Base-by-base conservation (phyloP, 768 basidiomycete species). In the Hygrocybe punicea region DNA sequence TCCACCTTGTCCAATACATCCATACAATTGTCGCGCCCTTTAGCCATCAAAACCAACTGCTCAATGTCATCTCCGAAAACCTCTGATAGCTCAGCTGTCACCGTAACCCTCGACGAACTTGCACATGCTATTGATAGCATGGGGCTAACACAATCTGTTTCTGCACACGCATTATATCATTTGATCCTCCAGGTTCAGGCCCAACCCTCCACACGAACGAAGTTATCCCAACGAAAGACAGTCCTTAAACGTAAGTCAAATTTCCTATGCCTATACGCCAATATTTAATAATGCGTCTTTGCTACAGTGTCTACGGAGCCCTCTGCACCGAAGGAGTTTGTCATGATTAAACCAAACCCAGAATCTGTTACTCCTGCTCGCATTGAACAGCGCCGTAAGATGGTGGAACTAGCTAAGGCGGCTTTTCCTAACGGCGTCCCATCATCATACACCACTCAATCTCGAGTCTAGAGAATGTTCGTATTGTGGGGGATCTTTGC, bases 401-500 rank as follows among this genome's bases (percentile, higher is more conserved):
- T 42, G 40, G 40, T 42, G 40, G 40, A 29, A 29, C 29, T 29
- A 42, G 40, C 40, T 16, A 42, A 42, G 40, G 40, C 40, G 40
- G 40, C 40, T 42, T 42, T 42, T 42, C 40, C 29, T 29, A 29
- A 29, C 29, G 29, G 29, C 4, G 29, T 29, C 40, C 40, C 40
- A 42, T 42, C 40, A 42, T 11, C 40, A 13, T 42, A 42, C 40
- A 42, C 40, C 40, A 21, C 19, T 42, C 29, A 29, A 29, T 29
- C 29, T 29, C 29, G 29, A 29, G 40, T 42, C 40, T 21, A 42
- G 40, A 42, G 40, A 42, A 29, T 29, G n/a, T n/a, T n/a, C n/a
- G n/a, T n/a, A n/a, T 19, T 60, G 55, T 35, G 61, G 17, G 16
- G 17, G 40, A 34, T 23, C n/a, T 11, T n/a, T 6, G 45, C n/a